Base-by-base conservation (phyloP, 2,329 filamentous ascomycete genomes). In the Cercospora zeina region DNA sequence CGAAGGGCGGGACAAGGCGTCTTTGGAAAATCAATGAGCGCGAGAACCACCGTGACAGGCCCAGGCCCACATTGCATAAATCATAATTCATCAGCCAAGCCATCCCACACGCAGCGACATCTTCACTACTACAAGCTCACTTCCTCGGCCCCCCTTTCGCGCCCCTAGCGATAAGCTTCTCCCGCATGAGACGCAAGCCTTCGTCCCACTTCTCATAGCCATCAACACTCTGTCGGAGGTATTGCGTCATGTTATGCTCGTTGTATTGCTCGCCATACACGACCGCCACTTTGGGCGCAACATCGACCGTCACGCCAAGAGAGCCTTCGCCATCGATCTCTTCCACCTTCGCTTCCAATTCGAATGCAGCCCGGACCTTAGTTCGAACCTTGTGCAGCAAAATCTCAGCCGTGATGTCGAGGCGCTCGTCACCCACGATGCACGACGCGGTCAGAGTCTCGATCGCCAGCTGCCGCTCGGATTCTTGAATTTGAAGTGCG, bases 221-320 rank as follows among this genome's bases (percentile, higher is more conserved):
- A 45, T 64, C 88, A 77, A 73, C 82, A 81, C 36, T 82, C 82
- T 11, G 58, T 78, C 54, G 74, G 65, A 95, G 72, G 67, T 89
- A 92, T 59, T 91, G 88, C n/a, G 78, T 80, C 79, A 95, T 87
- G 75, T 90, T 92, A 54, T 80, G 83, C 66, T 87, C 85, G 66
- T 91, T 90, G 74, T 93, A 92, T 63, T 84, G 82, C 76, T 93
- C 89, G 0, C 90, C 90, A 72, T 95, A 95, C 1, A 91, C 79
- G 1, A 93, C 85, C 57, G 79, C 81, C 0, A 86, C 89, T 21
- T 77, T 78, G 0, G 72, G 67, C 42, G 63, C 63, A 5, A 72
- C 64, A 4, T 59, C 62, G 1, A 82, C 80, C 5, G 76, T 77
- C 24, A 89, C 77, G 13, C 75, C 74, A 36, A 90, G 80, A 14